phyloP scores from a whole-genome alignment of 306 rosid species.

The Cucumis sativus region DNA sequence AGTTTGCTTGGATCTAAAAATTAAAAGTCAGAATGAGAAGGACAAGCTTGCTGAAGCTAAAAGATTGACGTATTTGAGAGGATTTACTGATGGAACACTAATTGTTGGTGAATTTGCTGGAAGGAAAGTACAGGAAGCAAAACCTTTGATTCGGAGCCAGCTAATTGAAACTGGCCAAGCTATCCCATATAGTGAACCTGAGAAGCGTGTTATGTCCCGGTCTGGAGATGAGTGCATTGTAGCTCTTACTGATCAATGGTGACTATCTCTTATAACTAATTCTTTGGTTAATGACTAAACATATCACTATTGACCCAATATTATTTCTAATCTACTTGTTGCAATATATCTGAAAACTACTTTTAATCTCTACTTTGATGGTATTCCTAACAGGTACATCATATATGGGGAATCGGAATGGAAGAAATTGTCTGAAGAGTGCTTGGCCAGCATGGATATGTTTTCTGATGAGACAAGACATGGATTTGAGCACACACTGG shows the following conservation, averaged over 20 bases:
- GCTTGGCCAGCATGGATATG: slow-evolving; percentile 50
- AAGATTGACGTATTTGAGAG: slow-evolving; percentile 80
- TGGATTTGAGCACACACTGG: slow-evolving; percentile 85
- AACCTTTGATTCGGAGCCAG: slow-evolving; percentile 66
- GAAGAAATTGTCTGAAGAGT: slow-evolving; percentile 68
- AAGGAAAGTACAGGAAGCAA: slow-evolving; percentile 67
- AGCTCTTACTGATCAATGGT: slow-evolving; percentile 95
- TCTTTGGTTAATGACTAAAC: not conserved
- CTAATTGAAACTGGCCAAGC: slow-evolving; percentile 72
- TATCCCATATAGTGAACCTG: slow-evolving; percentile 75
- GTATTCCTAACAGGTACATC: slow-evolving; percentile 24
- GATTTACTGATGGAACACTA: slow-evolving; percentile 84
- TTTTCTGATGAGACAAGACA: slow-evolving; percentile 71
- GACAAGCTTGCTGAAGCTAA: slow-evolving; percentile 94
- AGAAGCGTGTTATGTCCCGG: slow-evolving; percentile 69
- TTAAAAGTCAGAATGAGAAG: slow-evolving; percentile 85
- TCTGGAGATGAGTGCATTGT: slow-evolving; percentile 94
- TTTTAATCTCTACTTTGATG: not conserved
- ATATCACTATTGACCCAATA: not conserved
- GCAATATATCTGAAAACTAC: not conserved
- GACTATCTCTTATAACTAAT: not conserved
- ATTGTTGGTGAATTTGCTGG: slow-evolving; percentile 64
- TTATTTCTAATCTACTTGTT: not conserved
- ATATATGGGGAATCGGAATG: slow-evolving; percentile 81
- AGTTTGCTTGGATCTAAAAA: slow-evolving; percentile 69